Percentiles rank a stretch among this genome's conserved stretches.
These are phyloP conservation scores for Diddensiella transvaalensis DNA, from an alignment of 805 yeast genomes.

Conservation along the genomic window DNA sequence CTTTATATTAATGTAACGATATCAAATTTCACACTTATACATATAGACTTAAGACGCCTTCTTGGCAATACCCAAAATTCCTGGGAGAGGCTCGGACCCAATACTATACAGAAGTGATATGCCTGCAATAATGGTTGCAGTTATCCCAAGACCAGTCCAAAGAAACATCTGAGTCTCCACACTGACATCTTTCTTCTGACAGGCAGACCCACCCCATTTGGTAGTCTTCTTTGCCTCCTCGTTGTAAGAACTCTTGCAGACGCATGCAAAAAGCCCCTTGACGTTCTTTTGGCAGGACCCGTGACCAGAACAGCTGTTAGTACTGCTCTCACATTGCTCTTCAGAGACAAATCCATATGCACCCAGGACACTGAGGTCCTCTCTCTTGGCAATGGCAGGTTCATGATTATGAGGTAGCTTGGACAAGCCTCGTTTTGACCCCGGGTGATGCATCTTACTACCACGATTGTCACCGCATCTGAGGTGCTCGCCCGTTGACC, in stretches of 20 bases:
- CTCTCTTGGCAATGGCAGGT: no score
- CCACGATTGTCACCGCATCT: neutral
- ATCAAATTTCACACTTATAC: neutral
- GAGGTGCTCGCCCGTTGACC: neutral
- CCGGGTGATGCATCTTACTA: neutral
- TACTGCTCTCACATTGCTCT: constrained; percentile 32
- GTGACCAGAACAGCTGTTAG: constrained; percentile 37
- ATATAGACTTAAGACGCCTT: neutral
- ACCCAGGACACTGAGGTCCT: neutral
- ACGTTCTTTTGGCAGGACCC: constrained; percentile 35
- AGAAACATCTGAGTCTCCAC: constrained; percentile 63
- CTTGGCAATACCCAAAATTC: constrained; percentile 59
- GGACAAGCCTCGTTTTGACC: neutral
- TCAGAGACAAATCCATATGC: constrained; percentile 19
- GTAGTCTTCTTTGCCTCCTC: constrained; percentile 30
- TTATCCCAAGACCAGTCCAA: constrained; percentile 57
- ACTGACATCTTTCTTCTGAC: constrained; percentile 65
- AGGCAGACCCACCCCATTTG: constrained; percentile 45
- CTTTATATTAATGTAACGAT: neutral
- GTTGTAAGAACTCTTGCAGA: constrained; percentile 33
- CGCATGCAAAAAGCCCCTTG: constrained; percentile 31
- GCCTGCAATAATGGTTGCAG: constrained; percentile 46
- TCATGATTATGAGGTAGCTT: neutral
- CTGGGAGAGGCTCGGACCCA: constrained; percentile 64
- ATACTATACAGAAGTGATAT: constrained; percentile 49